Conservation (phyloP, 1,139 yeast species). For the Hansenula sp. region DNA sequence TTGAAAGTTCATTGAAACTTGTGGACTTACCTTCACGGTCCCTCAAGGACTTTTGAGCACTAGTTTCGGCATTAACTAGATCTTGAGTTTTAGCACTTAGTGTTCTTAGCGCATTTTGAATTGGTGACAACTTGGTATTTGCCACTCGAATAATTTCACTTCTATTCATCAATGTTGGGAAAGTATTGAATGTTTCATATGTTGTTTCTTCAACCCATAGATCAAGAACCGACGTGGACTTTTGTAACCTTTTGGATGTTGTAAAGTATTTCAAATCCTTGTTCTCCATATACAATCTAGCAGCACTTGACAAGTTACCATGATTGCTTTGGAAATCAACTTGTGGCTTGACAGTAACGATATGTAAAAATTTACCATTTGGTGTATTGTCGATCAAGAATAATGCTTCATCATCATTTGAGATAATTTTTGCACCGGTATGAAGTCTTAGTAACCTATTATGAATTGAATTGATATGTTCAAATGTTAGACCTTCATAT, state of each 20-base stretch:
- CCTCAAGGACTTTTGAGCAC: conserved; percentile 52
- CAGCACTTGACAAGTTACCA: conserved; percentile 43
- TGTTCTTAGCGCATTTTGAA: conserved; percentile 75
- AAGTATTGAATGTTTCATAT: conserved; percentile 68
- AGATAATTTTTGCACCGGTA: conserved; percentile 78
- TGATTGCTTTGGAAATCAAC: conserved; percentile 43
- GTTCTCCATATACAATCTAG: conserved; percentile 66
- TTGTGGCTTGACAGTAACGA: conserved; percentile 69
- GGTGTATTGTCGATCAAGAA: conserved; percentile 45
- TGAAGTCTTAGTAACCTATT: conserved; percentile 70
- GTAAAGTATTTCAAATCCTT: conserved; percentile 70
- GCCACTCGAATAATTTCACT: conserved; percentile 58
- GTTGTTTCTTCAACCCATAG: conserved; percentile 89
- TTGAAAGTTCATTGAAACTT: conserved; percentile 63
- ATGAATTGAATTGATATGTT: conserved; percentile 80
- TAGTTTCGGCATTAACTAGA: conserved; percentile 62
- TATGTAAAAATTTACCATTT: conserved; percentile 72
- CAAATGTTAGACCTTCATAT: conserved; percentile 85
- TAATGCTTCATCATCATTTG: conserved; percentile 62
- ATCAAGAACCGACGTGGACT: conserved; percentile 68
- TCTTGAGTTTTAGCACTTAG: conserved; percentile 69
- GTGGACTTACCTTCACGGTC: conserved; percentile 49
- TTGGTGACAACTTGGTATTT: conserved; percentile 73
- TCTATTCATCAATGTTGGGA: conserved; percentile 88
- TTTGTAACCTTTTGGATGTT: conserved; percentile 68